Percentiles rank a stretch among this genome's conserved stretches.
Evolutionary conservation across 495 filamentous ascomycete genomes (phyloP).

Genomic region (Aspergillus taichungensis): DNA sequence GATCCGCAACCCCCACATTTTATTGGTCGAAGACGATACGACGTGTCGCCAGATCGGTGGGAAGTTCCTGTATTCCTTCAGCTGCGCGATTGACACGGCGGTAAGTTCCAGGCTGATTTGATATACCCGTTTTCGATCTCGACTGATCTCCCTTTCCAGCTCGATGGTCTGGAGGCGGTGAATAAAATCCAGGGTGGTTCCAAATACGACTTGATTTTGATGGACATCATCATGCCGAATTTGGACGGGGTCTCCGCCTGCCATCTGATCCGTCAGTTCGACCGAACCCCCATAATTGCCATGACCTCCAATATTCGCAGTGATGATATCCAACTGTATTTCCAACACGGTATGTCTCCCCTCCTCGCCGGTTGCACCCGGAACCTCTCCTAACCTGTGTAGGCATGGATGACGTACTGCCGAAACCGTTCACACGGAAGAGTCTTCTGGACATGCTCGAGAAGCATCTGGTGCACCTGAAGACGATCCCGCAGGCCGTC

Average conservation of each 20-base stretch:
- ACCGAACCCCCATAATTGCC: constrained; percentile 84
- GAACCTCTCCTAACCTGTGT: constrained; percentile 2
- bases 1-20: constrained; percentile 72
- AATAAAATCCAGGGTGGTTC: constrained; percentile 77
- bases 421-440: constrained; percentile 95
- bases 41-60: constrained; percentile 90
- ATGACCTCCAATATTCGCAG: constrained; percentile 98
- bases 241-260: constrained; percentile 93
- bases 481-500: constrained; percentile 48
- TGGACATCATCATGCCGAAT: constrained; percentile 99
- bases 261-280: constrained; percentile 84
- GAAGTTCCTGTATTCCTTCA: constrained; percentile 85
- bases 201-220: constrained; percentile 88
- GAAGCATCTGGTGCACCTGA: constrained; percentile 77
- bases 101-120: constrained; percentile 61
- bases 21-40: constrained; percentile 92
- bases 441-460: constrained; percentile 85
- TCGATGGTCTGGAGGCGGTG: constrained; percentile 86
- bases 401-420: constrained; percentile 99
- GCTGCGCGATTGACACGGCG: constrained; percentile 82
- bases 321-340: constrained; percentile 96
- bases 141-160: constrained; percentile 38
- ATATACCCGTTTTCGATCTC: background rate
- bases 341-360: constrained; percentile 75
- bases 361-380: background rate